Conservation (phyloP, 805 yeast species). For the Scheffersomyces coipomensis region DNA sequence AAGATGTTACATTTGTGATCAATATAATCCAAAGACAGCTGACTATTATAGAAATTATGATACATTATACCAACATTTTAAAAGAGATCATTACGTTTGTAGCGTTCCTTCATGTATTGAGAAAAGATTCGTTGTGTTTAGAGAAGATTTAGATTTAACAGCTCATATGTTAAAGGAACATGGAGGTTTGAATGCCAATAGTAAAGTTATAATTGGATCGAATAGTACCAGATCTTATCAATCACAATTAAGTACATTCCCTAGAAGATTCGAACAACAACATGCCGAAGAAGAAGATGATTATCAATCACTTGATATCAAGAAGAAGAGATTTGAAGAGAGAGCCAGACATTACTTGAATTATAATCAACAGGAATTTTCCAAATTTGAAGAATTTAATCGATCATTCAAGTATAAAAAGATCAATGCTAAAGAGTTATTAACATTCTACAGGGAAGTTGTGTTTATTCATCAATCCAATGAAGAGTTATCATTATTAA, state of each 20-base stretch:
- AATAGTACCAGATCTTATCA: slow-evolving; percentile 39
- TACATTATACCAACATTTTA: slow-evolving; percentile 72
- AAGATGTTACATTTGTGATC: slow-evolving; percentile 87
- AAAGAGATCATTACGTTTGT: slow-evolving; percentile 72
- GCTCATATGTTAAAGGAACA: slow-evolving; percentile 89
- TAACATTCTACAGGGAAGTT: slow-evolving; percentile 39
- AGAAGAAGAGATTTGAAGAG: slow-evolving; percentile 68
- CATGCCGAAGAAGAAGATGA: slow-evolving; percentile 29
- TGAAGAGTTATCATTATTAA: slow-evolving; percentile 55
- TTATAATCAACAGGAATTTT: slow-evolving; percentile 47
- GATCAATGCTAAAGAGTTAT: slow-evolving; percentile 48
- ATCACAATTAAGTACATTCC: slow-evolving; percentile 64
- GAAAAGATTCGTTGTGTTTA: slow-evolving; percentile 87
- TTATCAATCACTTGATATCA: slow-evolving; percentile 40
- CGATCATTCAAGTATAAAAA: slow-evolving; percentile 43
- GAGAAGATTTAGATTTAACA: slow-evolving; percentile 78
- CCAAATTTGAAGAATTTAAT: slow-evolving; percentile 50
- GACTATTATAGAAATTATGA: slow-evolving; percentile 76
- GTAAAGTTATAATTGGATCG: slow-evolving; percentile 39
- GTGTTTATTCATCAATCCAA: slow-evolving; percentile 42
- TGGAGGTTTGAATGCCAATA: slow-evolving; percentile 51
- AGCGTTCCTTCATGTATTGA: slow-evolving; percentile 76
- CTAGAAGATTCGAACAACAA: slow-evolving; percentile 13
- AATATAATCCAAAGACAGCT: slow-evolving; percentile 54
- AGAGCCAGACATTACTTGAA: slow-evolving; percentile 79